Evolutionary conservation across 2,329 filamentous ascomycete genomes (phyloP).

Genomic region (Akanthomyces uredinophilus): DNA sequence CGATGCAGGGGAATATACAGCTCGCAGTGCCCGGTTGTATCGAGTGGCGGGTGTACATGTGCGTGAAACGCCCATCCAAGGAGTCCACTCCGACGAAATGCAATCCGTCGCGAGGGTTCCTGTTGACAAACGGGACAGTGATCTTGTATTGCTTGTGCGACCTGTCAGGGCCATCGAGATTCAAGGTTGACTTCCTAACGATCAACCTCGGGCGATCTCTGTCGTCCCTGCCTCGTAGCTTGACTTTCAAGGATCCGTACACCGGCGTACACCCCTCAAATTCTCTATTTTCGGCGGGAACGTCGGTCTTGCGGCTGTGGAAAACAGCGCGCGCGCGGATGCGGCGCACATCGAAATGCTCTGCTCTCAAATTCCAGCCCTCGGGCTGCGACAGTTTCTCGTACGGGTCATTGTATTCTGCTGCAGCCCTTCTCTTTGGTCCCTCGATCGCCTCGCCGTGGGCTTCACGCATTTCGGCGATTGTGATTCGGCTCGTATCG

Average conservation of each 20-base stretch:
- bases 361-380: constrained; percentile 57
- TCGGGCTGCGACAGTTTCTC: constrained; percentile 55
- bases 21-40: constrained; percentile 73
- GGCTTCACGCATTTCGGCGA: constrained; percentile 36
- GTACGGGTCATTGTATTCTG: constrained; percentile 60
- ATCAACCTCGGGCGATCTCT: constrained; percentile 37
- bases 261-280: constrained; percentile 51
- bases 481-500: constrained; percentile 47
- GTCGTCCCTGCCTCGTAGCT: constrained; percentile 36
- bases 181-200: constrained; percentile 38
- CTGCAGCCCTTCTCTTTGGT: constrained; percentile 36
- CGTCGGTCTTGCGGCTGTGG: constrained; percentile 46
- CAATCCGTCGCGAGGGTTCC: constrained; percentile 74
- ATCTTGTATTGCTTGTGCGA: constrained; percentile 45
- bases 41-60: constrained; percentile 83
- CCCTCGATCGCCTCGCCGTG: constrained; percentile 32
- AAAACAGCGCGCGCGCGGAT: constrained; percentile 57
- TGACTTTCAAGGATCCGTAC: constrained; percentile 47
- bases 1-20: constrained; percentile 88
- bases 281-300: constrained; percentile 51
- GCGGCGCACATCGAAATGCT: constrained; percentile 71
- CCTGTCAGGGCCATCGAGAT: constrained; percentile 28
- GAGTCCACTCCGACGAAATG: constrained; percentile 86
- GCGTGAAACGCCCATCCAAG: constrained; percentile 77
- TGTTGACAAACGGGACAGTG: constrained; percentile 70